Conservation (phyloP, 345 rosid species). For the Carallia pectinifolia region DNA sequence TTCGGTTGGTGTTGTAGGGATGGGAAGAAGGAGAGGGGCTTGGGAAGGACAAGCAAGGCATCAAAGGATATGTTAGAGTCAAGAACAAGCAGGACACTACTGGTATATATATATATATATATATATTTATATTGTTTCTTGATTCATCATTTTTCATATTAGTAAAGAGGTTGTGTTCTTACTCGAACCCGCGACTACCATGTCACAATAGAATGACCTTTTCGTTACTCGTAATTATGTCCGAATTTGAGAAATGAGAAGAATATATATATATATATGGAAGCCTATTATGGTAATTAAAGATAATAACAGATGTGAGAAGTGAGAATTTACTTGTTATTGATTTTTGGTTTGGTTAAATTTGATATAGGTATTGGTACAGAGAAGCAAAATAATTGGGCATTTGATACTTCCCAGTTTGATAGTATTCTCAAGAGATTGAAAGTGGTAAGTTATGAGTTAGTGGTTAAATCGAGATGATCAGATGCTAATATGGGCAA, state of each 20-base stretch:
- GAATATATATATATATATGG: not conserved
- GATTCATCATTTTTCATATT: not conserved
- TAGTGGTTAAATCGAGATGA: not conserved
- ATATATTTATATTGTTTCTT: not conserved
- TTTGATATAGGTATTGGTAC: conserved; percentile 69
- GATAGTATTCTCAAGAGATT: conserved; percentile 88
- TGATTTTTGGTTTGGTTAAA: not conserved
- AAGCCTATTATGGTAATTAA: too few relatives aligned
- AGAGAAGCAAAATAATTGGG: conserved; percentile 93
- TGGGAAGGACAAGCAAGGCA: conserved; percentile 97
- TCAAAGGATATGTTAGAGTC: conserved; percentile 82
- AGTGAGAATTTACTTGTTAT: not conserved
- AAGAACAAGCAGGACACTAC: conserved; percentile 83
- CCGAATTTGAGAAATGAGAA: too few relatives aligned
- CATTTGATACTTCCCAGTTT: conserved; percentile 90
- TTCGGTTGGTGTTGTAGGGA: conserved; percentile 44
- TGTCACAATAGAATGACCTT: too few relatives aligned
- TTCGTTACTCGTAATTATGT: too few relatives aligned
- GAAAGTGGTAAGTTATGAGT: conserved; percentile 67
- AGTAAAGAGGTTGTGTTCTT: too few relatives aligned
- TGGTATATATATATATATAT: conserved; percentile 37
- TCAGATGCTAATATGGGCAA: not conserved
- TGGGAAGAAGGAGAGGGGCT: conserved; percentile 99
- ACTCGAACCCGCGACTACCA: too few relatives aligned
- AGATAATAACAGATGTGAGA: too few relatives aligned